phyloP scores from a whole-genome alignment of 2,329 filamentous ascomycete species.

The Colletotrichum sp. region DNA sequence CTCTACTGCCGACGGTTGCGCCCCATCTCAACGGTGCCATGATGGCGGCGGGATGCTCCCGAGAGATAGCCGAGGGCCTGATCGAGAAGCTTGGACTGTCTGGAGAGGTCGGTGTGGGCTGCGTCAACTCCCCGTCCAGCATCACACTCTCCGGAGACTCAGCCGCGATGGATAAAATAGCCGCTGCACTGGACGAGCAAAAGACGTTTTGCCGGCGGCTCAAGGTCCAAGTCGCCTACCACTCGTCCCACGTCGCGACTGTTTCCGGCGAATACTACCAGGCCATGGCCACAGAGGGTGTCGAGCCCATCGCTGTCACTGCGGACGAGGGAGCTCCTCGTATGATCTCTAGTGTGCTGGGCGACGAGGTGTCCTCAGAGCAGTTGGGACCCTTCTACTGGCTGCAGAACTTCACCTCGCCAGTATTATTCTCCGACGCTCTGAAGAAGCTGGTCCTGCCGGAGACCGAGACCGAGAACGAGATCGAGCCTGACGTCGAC shows the following conservation, averaged over 20 bases:
- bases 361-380: neutral
- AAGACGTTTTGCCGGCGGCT: conserved; percentile 36
- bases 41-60: conserved; percentile 1
- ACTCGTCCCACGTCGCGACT: conserved; percentile 24
- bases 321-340: neutral
- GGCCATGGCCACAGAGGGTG: neutral
- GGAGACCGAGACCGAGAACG: conserved; percentile 10
- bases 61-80: neutral
- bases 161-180: conserved; percentile 21
- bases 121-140: conserved; percentile 28
- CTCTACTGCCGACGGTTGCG: neutral
- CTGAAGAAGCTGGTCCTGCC: conserved; percentile 35
- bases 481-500: conserved; percentile 11
- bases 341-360: neutral
- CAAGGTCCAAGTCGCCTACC: conserved; percentile 24
- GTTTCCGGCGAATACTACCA: neutral
- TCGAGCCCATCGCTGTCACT: neutral
- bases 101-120: conserved; percentile 10
- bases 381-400: conserved; percentile 9
- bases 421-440: conserved; percentile 28
- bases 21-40: neutral
- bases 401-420: conserved; percentile 15
- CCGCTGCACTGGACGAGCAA: conserved; percentile 36
- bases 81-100: neutral
- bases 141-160: conserved; percentile 24